Conservation (phyloP, 306 rosid species). For the Quillaja saponaria region DNA sequence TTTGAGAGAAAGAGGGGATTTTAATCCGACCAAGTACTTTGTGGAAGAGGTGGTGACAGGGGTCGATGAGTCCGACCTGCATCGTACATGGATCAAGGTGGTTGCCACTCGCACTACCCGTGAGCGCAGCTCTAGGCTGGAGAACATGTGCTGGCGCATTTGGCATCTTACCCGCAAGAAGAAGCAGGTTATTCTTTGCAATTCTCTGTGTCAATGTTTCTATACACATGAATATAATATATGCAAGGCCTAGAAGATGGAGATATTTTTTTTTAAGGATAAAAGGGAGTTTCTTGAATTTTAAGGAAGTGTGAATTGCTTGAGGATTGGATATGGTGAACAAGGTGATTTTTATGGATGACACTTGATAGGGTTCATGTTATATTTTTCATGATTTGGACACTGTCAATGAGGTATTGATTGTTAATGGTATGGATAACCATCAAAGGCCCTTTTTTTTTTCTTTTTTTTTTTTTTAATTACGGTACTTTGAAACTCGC, state of each 20-base stretch:
- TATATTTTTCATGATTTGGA: too few relatives aligned
- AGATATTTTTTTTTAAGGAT: not conserved
- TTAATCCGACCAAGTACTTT: slow-evolving; percentile 83
- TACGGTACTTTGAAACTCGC: too few relatives aligned
- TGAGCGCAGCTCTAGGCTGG: slow-evolving; percentile 86
- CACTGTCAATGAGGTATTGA: too few relatives aligned
- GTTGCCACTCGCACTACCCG: slow-evolving; percentile 91
- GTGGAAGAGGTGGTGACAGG: slow-evolving; percentile 92
- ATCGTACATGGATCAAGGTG: slow-evolving; percentile 92
- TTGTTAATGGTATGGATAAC: too few relatives aligned
- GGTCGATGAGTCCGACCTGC: slow-evolving; percentile 84
- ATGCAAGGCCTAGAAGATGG: not conserved
- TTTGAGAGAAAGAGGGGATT: slow-evolving; percentile 60
- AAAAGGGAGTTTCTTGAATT: too few relatives aligned
- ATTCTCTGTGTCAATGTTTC: not conserved
- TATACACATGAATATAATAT: not conserved
- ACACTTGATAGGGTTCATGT: too few relatives aligned
- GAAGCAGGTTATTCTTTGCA: slow-evolving; percentile 51
- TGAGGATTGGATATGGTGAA: too few relatives aligned
- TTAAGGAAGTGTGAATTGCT: too few relatives aligned
- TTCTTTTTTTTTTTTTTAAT: too few relatives aligned
- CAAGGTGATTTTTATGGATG: too few relatives aligned
- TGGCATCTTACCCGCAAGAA: slow-evolving; percentile 96
- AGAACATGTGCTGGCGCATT: slow-evolving; percentile 99
- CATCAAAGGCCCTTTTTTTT: too few relatives aligned